Conservation (phyloP, 2,329 filamentous ascomycete genomes). For the Paraphoma sp. region DNA sequence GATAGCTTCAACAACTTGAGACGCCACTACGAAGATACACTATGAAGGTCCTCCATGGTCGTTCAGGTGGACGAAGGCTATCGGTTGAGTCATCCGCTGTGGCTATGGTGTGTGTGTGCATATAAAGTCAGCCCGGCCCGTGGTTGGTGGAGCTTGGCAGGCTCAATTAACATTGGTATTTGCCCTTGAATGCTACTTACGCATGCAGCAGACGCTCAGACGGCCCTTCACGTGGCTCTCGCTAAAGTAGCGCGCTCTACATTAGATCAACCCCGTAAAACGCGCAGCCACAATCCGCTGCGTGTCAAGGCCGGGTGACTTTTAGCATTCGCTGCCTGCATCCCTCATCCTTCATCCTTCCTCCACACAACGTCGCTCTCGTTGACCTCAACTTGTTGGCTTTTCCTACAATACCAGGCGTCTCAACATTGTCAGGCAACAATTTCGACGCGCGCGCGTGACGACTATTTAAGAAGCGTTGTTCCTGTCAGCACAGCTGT, state of each 20-base stretch:
- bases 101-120: neutral
- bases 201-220: neutral
- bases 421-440: neutral
- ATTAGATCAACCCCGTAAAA: neutral
- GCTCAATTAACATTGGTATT: neutral
- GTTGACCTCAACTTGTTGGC: neutral
- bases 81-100: neutral
- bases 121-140: neutral
- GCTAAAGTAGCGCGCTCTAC: slow-evolving; percentile 1
- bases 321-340: neutral
- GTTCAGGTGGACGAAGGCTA: neutral
- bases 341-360: neutral
- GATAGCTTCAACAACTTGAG: no score
- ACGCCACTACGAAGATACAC: no score
- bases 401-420: neutral
- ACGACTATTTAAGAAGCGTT: neutral
- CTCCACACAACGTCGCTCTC: neutral
- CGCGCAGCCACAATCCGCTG: neutral
- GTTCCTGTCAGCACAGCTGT: neutral
- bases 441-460: neutral
- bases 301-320: neutral
- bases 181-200: neutral
- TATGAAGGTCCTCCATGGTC: neutral
- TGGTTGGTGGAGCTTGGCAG: neutral
- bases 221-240: neutral